A percentile compares a stretch with the other conserved stretches of the same genome.
phyloP scores from a whole-genome alignment of 257 asterid species.

The Coffea canephora region DNA sequence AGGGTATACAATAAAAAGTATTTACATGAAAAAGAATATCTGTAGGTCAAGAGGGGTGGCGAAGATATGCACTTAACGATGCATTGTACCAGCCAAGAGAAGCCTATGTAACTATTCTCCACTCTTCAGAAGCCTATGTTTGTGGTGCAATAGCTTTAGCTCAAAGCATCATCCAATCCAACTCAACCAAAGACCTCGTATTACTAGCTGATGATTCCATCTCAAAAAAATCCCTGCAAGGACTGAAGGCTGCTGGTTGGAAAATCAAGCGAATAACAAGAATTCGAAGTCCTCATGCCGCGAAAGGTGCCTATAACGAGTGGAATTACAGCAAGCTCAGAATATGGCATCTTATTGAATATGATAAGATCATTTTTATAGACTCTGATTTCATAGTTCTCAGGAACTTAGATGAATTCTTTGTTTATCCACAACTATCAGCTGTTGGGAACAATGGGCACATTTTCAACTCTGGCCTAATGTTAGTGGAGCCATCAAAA shows the following conservation, averaged over 20 bases:
- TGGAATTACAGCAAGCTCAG: slow-evolving; percentile 92
- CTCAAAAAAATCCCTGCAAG: slow-evolving; percentile 25
- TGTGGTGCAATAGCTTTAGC: slow-evolving; percentile 47
- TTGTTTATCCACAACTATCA: slow-evolving; percentile 64
- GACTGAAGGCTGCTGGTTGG: slow-evolving; percentile 39
- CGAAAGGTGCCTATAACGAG: slow-evolving; percentile 53
- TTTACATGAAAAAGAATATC: neutral
- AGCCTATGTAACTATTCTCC: slow-evolving; percentile 41
- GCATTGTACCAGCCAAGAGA: slow-evolving; percentile 26
- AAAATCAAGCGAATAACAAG: slow-evolving; percentile 30
- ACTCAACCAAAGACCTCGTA: slow-evolving; percentile 39
- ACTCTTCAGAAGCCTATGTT: slow-evolving; percentile 44
- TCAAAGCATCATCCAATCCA: slow-evolving; percentile 34
- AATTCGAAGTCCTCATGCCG: slow-evolving; percentile 38
- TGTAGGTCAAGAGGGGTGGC: slow-evolving; percentile 23
- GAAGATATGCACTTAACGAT: slow-evolving; percentile 2
- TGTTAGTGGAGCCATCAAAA: slow-evolving; percentile 77
- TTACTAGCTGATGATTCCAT: slow-evolving; percentile 35
- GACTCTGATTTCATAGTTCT: slow-evolving; percentile 62
- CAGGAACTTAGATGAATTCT: slow-evolving; percentile 54
- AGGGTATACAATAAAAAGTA: neutral
- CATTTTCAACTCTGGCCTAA: slow-evolving; percentile 76
- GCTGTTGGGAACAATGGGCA: slow-evolving; percentile 60
- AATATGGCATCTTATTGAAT: slow-evolving; percentile 68
- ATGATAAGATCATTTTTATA: slow-evolving; percentile 58